Percentiles rank a stretch among this genome's conserved stretches.
Evolutionary conservation across 1,139 yeast species (phyloP).

Genomic region (Lodderomyces theae): DNA sequence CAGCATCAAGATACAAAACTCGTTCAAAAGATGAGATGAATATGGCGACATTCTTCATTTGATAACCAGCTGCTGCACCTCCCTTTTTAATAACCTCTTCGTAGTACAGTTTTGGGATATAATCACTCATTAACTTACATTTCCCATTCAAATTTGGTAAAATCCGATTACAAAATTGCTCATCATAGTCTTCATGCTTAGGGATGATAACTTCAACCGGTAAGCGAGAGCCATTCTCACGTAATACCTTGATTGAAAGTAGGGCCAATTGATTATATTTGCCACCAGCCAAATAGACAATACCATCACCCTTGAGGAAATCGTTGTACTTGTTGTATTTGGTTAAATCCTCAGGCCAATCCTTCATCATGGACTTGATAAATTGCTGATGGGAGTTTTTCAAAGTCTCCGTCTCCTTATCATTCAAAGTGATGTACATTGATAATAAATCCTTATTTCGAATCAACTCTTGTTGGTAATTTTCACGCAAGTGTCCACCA

Average conservation of each 20-base stretch:
- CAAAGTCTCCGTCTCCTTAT: constrained; percentile 21
- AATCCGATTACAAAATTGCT: constrained; percentile 28
- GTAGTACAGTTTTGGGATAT: constrained; percentile 22
- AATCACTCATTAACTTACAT: constrained; percentile 35
- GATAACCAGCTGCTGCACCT: constrained; percentile 24
- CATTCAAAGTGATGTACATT: constrained; percentile 22
- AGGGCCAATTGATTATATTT: constrained; percentile 54
- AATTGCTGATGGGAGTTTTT: constrained; percentile 23
- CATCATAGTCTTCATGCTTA: constrained; percentile 26
- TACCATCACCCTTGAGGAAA: constrained; percentile 51
- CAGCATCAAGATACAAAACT: constrained; percentile 37
- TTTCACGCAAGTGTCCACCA: constrained; percentile 38
- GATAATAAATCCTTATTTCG: constrained; percentile 25
- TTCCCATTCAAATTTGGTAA: constrained; percentile 30
- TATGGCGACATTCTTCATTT: constrained; percentile 34
- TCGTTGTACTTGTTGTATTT: constrained; percentile 20
- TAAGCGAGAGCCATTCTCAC: constrained; percentile 51
- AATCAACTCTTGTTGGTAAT: constrained; percentile 27
- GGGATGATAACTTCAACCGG: constrained; percentile 56
- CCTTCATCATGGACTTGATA: constrained; percentile 19
- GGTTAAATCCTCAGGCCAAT: constrained; percentile 23
- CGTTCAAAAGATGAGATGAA: constrained; percentile 33
- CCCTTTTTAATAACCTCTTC: constrained; percentile 4
- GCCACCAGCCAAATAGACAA: constrained; percentile 64
- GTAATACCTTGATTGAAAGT: constrained; percentile 50